phyloP scores from a whole-genome alignment of 106 monocot species.

The Acanthochlamys bracteata region DNA sequence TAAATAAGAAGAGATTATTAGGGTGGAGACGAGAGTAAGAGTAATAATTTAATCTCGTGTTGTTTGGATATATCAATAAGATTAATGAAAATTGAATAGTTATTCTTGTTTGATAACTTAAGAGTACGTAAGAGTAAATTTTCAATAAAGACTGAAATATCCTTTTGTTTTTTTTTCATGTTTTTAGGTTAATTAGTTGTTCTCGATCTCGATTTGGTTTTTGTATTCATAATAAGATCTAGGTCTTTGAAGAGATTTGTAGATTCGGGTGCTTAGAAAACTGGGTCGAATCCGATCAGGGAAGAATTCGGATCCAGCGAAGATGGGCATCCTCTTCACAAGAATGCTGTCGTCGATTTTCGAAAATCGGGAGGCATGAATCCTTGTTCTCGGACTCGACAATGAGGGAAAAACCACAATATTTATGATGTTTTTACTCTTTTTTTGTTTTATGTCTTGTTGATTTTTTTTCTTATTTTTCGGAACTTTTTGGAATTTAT shows the following conservation, averaged over 20 bases:
- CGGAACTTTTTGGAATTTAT: not conserved
- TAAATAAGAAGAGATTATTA: too few relatives aligned
- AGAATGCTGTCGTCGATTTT: constrained; percentile 85
- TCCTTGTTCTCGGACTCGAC: constrained; percentile 99
- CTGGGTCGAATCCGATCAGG: constrained; percentile 4
- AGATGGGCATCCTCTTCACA: constrained; percentile 94
- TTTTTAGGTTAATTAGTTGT: too few relatives aligned
- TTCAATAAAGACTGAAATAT: too few relatives aligned
- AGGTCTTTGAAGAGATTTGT: not conserved
- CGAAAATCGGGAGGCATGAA: constrained; percentile 91
- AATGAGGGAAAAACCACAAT: constrained; percentile 99
- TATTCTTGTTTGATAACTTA: too few relatives aligned
- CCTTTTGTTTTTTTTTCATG: not conserved
- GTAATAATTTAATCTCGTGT: too few relatives aligned
- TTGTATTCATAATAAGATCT: not conserved
- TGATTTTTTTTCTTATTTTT: not conserved
- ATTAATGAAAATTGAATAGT: too few relatives aligned
- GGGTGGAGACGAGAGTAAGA: too few relatives aligned
- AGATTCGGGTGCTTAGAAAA: not conserved
- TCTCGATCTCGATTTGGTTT: too few relatives aligned
- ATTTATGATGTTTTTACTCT: constrained; percentile 32
- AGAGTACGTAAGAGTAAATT: too few relatives aligned
- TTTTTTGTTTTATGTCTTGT: not conserved
- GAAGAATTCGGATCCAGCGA: too few relatives aligned
- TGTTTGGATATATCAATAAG: too few relatives aligned